phyloP scores from a whole-genome alignment of 140 eudicot species.

The Oenanthe javanica region DNA sequence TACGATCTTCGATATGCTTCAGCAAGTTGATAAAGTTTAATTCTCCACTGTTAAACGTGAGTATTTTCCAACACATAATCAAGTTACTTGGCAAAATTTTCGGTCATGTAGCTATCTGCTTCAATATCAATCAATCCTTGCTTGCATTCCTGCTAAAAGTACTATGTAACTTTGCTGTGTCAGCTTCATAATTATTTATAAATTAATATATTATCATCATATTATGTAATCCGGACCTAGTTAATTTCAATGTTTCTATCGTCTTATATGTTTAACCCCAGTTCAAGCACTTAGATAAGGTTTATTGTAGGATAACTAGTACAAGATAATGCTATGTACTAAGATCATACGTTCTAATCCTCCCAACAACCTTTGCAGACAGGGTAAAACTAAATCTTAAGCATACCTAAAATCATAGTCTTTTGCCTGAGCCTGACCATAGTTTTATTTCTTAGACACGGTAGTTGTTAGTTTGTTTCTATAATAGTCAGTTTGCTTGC shows the following conservation, averaged over 20 bases:
- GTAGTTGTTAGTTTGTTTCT: background rate
- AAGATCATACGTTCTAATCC: background rate
- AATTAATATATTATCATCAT: constrained; percentile 6
- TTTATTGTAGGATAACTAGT: background rate
- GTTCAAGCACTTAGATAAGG: background rate
- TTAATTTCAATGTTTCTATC: background rate
- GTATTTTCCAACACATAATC: background rate
- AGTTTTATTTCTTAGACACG: background rate
- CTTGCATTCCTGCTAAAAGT: background rate
- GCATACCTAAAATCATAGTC: no score
- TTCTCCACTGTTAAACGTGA: background rate
- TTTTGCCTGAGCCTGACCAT: no score
- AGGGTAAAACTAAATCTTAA: no score
- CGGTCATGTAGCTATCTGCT: constrained; percentile 5
- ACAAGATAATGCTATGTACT: background rate
- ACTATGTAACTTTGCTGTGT: background rate
- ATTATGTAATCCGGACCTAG: background rate
- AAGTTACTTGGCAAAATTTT: background rate
- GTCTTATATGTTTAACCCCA: background rate
- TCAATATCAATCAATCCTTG: background rate
- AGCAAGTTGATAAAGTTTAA: background rate
- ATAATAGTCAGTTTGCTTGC: background rate
- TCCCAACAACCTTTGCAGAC: background rate
- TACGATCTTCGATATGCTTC: constrained; percentile 9
- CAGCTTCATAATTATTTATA: background rate